These are phyloP conservation scores for Hemisphaericaspora subhashii DNA, from an alignment of 1,139 yeast species.

Conservation along the genomic window DNA sequence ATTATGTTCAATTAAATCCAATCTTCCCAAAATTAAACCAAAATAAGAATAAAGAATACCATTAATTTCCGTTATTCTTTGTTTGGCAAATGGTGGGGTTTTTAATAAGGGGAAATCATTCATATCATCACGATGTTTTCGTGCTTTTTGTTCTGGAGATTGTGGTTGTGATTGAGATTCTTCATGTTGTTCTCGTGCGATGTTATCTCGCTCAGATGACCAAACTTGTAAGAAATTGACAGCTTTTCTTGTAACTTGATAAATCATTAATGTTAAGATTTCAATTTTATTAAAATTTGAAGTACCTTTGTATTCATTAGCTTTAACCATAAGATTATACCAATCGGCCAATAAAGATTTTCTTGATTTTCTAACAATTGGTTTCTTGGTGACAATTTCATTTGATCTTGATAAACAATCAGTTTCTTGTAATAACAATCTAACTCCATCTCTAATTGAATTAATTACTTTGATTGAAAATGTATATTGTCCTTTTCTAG, in stretches of 20 bases:
- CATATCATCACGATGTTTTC: constrained; percentile 34
- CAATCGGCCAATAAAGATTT: constrained; percentile 86
- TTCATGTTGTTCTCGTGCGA: constrained; percentile 30
- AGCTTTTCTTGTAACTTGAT: constrained; percentile 73
- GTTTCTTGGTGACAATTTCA: constrained; percentile 69
- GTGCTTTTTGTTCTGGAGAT: neutral
- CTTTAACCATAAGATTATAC: constrained; percentile 84
- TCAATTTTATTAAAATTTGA: constrained; percentile 66
- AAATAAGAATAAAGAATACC: constrained; percentile 69
- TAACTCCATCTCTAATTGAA: constrained; percentile 77
- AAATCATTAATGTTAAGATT: constrained; percentile 68
- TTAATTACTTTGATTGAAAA: constrained; percentile 45
- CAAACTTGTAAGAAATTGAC: constrained; percentile 72
- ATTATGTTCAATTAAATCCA: constrained; percentile 74
- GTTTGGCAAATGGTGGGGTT: constrained; percentile 67
- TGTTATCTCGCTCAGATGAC: constrained; percentile 57
- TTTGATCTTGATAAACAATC: constrained; percentile 85
- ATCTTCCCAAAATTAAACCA: constrained; percentile 68
- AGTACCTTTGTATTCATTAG: constrained; percentile 79
- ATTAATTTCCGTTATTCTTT: constrained; percentile 73
- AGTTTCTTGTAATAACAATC: constrained; percentile 70
- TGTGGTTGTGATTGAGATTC: neutral
- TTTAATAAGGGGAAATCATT: constrained; percentile 44
- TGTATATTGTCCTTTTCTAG: constrained; percentile 42
- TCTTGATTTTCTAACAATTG: constrained; percentile 69